These are phyloP conservation scores for Mercurialis annua DNA, from an alignment of 345 rosid genomes.

Conservation along the genomic window DNA sequence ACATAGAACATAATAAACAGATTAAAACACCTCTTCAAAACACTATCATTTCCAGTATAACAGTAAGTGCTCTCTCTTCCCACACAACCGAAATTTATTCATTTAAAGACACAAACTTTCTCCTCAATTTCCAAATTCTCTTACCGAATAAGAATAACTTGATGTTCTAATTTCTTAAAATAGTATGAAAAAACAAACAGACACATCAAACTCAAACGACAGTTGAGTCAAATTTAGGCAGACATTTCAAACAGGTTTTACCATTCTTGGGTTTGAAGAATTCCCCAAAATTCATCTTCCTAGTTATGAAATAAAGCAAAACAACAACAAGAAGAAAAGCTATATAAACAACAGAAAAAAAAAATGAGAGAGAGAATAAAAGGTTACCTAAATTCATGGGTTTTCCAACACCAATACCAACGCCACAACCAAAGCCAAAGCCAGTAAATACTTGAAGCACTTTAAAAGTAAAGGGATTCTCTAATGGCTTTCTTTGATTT, in stretches of 20 bases:
- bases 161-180: not conserved
- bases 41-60: not conserved
- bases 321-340: not conserved
- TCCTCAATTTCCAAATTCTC: constrained; percentile 1
- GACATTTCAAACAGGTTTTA: constrained; percentile 18
- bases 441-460: constrained; percentile 90
- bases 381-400: constrained; percentile 71
- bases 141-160: not conserved
- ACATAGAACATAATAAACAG: not conserved
- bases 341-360: not conserved
- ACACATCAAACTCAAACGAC: constrained; percentile 3
- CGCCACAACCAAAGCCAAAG: constrained; percentile 91
- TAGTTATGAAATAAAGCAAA: not conserved
- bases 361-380: not conserved
- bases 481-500: constrained; percentile 44
- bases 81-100: not conserved
- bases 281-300: constrained; percentile 33
- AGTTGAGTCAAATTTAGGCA: constrained; percentile 20
- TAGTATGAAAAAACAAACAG: not conserved
- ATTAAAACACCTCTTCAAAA: constrained; percentile 3
- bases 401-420: constrained; percentile 83
- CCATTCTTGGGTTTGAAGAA: constrained; percentile 32
- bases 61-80: not conserved
- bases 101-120: not conserved
- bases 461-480: constrained; percentile 87